Evolutionary conservation across 176 grass and related monocot species (phyloP).

Genomic region (Sorghum bicolor): DNA sequence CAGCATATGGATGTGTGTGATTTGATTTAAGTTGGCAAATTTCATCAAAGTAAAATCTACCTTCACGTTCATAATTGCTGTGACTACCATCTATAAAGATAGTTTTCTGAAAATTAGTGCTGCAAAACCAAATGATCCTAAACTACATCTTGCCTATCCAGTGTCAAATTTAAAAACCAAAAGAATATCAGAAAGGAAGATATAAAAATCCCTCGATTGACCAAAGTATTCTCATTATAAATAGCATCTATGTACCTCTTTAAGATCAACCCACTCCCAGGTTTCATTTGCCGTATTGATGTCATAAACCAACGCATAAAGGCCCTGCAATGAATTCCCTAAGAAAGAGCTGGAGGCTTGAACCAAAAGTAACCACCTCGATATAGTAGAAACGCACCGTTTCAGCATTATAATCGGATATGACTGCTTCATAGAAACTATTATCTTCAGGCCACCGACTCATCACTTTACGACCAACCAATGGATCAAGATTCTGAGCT

Average conservation of each 20-base stretch:
- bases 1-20: neutral
- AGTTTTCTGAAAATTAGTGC: neutral
- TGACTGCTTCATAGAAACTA: slow-evolving; percentile 80
- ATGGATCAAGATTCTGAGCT: slow-evolving; percentile 45
- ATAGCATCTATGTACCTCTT: slow-evolving; percentile 52
- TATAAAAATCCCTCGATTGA: neutral
- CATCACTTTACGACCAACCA: slow-evolving; percentile 71
- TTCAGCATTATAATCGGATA: slow-evolving; percentile 59
- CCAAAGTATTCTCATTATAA: neutral
- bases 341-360: slow-evolving; percentile 28
- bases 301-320: slow-evolving; percentile 78
- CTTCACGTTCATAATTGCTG: neutral
- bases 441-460: slow-evolving; percentile 88
- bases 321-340: slow-evolving; percentile 49
- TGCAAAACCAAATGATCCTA: neutral
- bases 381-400: slow-evolving; percentile 51
- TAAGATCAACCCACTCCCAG: slow-evolving; percentile 83
- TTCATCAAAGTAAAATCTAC: neutral
- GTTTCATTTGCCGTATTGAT: slow-evolving; percentile 79
- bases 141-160: neutral
- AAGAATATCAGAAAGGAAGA: neutral
- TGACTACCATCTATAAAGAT: neutral
- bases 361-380: slow-evolving; percentile 29
- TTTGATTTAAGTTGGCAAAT: neutral
- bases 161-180: neutral